Conservation (phyloP, 2,329 filamentous ascomycete species). For the Macrophomina tecta region DNA sequence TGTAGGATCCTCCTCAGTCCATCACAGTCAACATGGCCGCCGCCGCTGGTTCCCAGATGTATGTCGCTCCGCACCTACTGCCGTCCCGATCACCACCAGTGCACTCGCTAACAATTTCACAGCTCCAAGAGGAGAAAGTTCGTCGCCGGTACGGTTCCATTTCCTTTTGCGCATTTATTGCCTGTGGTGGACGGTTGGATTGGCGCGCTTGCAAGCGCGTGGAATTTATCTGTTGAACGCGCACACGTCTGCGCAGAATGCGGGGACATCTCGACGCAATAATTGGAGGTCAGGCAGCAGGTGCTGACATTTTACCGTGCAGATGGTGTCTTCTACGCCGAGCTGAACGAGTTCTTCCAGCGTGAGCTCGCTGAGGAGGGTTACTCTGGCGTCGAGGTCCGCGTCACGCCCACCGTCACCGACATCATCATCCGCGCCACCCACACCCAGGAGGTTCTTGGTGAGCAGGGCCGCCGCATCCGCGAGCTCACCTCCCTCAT, state of each 20-base stretch:
- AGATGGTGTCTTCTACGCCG: slow-evolving; percentile 99
- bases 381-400: slow-evolving; percentile 99
- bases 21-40: slow-evolving; percentile 49
- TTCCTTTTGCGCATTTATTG: slow-evolving; percentile 26
- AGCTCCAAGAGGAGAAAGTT: slow-evolving; percentile 87
- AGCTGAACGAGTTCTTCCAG: slow-evolving; percentile 99
- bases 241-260: neutral
- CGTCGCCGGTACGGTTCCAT: slow-evolving; percentile 53
- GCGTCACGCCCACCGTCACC: slow-evolving; percentile 99
- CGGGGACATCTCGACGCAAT: slow-evolving; percentile 57
- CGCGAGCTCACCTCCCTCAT: slow-evolving; percentile 99
- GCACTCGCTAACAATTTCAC: slow-evolving; percentile 39
- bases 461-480: slow-evolving; percentile 99
- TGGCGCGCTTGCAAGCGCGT: slow-evolving; percentile 1
- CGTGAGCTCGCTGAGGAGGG: slow-evolving; percentile 99
- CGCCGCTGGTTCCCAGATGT: slow-evolving; percentile 49
- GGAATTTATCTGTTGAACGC: neutral
- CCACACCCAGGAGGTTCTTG: slow-evolving; percentile 99
- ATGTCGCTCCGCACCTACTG: slow-evolving; percentile 34
- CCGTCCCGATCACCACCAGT: neutral
- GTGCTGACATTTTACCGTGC: slow-evolving; percentile 28
- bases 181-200: slow-evolving; percentile 11
- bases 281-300: slow-evolving; percentile 64
- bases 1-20: slow-evolving; percentile 42
- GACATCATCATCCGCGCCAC: slow-evolving; percentile 99